A percentile compares a stretch with the other conserved stretches of the same genome.
Conservation (phyloP, 768 basidiomycete genomes). For the Amanita phalloides region DNA sequence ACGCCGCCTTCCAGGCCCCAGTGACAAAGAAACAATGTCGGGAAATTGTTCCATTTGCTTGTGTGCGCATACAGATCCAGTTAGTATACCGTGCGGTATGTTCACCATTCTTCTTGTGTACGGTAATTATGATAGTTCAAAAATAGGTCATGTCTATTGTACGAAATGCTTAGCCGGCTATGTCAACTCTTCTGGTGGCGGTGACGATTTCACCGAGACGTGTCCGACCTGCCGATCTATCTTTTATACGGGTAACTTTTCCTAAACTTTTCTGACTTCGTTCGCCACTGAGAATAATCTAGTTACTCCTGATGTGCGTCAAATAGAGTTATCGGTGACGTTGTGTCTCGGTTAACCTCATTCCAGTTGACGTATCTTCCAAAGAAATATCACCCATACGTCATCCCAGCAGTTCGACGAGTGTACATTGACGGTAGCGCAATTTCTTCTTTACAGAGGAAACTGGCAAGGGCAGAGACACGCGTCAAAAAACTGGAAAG, state of each 20-base stretch:
- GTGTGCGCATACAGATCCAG: slow-evolving; percentile 36
- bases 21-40: background rate
- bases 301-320: slow-evolving; percentile 20
- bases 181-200: slow-evolving; percentile 22
- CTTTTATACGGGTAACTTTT: slow-evolving; percentile 41
- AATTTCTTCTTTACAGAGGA: slow-evolving; percentile 16
- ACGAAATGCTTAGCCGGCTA: slow-evolving; percentile 38
- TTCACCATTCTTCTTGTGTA: background rate
- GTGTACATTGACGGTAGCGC: slow-evolving; percentile 33
- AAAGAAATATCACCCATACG: slow-evolving; percentile 36
- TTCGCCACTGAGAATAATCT: slow-evolving; percentile 12
- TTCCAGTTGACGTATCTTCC: slow-evolving; percentile 34
- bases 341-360: background rate
- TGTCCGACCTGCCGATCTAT: slow-evolving; percentile 50
- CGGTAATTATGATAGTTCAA: slow-evolving; percentile 4
- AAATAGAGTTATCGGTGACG: background rate
- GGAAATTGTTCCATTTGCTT: slow-evolving; percentile 48
- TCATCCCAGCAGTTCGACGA: slow-evolving; percentile 34
- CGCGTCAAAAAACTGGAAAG: slow-evolving; percentile 25
- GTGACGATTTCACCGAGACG: slow-evolving; percentile 23
- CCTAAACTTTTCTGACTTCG: slow-evolving; percentile 8
- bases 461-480: slow-evolving; percentile 25
- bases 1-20: too few species aligned
- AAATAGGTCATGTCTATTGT: slow-evolving; percentile 54
- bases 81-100: slow-evolving; percentile 54